phyloP scores from a whole-genome alignment of 371 early-diverging fungal species.

The Mortierella sp. region DNA sequence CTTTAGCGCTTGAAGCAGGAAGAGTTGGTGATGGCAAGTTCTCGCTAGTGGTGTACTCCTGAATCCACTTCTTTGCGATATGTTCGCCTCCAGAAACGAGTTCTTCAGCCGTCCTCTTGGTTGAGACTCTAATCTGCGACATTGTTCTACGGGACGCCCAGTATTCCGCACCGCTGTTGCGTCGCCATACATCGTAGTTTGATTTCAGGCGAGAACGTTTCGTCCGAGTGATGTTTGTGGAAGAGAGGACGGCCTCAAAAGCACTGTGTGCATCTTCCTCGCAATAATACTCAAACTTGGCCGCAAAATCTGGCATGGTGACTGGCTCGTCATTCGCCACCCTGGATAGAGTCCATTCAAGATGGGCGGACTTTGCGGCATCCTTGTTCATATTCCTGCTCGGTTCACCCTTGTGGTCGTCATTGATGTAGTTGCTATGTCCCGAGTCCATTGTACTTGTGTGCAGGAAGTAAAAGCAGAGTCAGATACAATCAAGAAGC shows the following conservation, averaged over 20 bases:
- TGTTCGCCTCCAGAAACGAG: constrained; percentile 6
- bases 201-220: not conserved
- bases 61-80: constrained; percentile 5
- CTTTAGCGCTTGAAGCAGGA: no score
- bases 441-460: no score
- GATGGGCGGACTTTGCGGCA: no score
- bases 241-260: not conserved
- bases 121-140: not conserved
- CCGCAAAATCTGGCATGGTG: constrained; percentile 7
- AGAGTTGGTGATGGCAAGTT: no score
- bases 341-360: not conserved
- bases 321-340: not conserved
- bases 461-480: no score
- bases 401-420: no score
- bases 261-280: constrained; percentile 6
- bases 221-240: constrained; percentile 1
- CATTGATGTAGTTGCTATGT: no score
- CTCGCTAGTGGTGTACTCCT: not conserved
- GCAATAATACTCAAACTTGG: not conserved
- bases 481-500: no score
- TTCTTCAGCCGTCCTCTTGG: constrained; percentile 6
- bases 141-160: not conserved
- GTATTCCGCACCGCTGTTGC: constrained; percentile 2
- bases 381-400: no score
- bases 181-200: not conserved